Base-by-base conservation (phyloP, 352 stramenopile species). In the Pythium aquatile region DNA sequence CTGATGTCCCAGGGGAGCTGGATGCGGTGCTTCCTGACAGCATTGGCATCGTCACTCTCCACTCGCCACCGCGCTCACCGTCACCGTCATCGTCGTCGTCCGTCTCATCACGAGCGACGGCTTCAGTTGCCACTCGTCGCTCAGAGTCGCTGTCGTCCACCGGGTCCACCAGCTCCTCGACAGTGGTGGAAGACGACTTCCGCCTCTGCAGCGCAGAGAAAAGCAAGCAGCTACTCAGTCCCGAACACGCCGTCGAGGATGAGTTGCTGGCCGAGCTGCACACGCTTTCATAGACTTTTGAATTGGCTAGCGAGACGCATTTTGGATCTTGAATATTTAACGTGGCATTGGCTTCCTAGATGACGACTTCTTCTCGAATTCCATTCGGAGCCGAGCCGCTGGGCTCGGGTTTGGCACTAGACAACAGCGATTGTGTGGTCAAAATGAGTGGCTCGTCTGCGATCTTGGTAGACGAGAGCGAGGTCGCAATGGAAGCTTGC, bases 111-210 rank as follows among this genome's bases (percentile, higher is more conserved):
- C 17, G 44, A 30, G 44, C 58, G 13, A 56, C 48, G 1, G 33
- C 14, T 28, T 54, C 47, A 24, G 28, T 35, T 37, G 26, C 24
- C 26, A 42, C 29, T 10, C 56, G 44, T 30, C 63, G 52, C 24
- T 61, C 57, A 4, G 57, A 58, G 39, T 70, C 57, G 17, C 57
- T 61, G 10, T 65, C 63, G 16, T 65, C 52, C 17, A 40, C 14
- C 14, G 56, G 42, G 13, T 65, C 49, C 1, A 40, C 33, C 9
- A 30, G n/a, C 17, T 61, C 54, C 16, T 32, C 1, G 14, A 39
- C 17, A 1, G n/a, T 40, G 20, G 51, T 37, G 10, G 56, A 70
- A 0, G 57, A 65, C 6, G 57, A 70, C 30, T 8, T 32, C 7
- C 20, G 46, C 9, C 8, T 33, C 20, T 13, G 11, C 47, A 30